Evolutionary conservation across 1,284 basidiomycete species (phyloP).

Genomic region (Rugosomyces carneus): DNA sequence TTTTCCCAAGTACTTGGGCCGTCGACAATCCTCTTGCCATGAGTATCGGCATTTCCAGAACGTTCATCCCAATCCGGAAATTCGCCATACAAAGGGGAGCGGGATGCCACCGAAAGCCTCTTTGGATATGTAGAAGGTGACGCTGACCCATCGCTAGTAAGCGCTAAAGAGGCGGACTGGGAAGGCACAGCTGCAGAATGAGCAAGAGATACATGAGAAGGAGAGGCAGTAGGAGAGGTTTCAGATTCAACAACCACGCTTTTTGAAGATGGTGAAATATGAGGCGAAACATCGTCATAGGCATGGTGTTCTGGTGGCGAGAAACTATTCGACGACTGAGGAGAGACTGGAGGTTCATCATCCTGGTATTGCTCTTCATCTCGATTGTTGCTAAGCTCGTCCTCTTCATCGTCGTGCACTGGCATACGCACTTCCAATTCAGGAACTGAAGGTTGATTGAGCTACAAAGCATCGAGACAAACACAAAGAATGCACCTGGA

Average conservation of each 20-base stretch:
- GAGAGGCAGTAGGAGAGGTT: constrained; percentile 43
- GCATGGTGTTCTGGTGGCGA: constrained; percentile 25
- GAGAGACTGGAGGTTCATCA: constrained; percentile 37
- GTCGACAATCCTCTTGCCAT: constrained; percentile 52
- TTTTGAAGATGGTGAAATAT: constrained; percentile 47
- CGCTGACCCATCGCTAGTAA: constrained; percentile 40
- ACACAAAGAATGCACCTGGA: constrained; percentile 40
- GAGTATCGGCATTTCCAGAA: constrained; percentile 34
- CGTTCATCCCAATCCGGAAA: constrained; percentile 55
- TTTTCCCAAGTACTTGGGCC: constrained; percentile 65
- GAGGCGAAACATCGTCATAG: constrained; percentile 42
- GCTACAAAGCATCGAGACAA: constrained; percentile 1
- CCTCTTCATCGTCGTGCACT: constrained; percentile 55
- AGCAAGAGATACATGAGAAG: constrained; percentile 42
- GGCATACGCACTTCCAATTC: constrained; percentile 48
- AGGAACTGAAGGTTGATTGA: constrained; percentile 14
- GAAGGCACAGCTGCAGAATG: constrained; percentile 42
- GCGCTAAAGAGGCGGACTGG: constrained; percentile 32
- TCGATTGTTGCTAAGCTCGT: constrained; percentile 46
- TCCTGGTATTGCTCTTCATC: constrained; percentile 35
- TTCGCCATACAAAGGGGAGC: constrained; percentile 47
- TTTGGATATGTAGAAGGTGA: constrained; percentile 51
- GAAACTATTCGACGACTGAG: constrained; percentile 35
- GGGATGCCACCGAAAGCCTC: constrained; percentile 56
- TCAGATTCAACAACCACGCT: constrained; percentile 58